Conservation (phyloP, 2,329 filamentous ascomycete species). For the Microcera coccophila region DNA sequence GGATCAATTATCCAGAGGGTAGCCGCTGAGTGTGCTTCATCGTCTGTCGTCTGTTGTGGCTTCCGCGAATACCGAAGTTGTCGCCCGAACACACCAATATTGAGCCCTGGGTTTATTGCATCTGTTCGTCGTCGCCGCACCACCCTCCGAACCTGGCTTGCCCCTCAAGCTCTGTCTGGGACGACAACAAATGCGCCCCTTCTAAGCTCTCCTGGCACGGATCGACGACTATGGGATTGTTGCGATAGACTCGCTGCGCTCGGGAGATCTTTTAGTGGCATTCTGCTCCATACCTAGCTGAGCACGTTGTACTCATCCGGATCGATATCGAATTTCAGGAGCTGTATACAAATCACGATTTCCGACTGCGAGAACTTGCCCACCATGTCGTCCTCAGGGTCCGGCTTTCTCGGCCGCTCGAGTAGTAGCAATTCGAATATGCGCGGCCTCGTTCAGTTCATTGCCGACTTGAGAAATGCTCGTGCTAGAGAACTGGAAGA, state of each 20-base stretch:
- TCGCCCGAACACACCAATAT: neutral
- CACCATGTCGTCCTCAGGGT: slow-evolving; percentile 53
- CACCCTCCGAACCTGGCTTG: slow-evolving; percentile 24
- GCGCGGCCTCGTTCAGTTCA: slow-evolving; percentile 93
- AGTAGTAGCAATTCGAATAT: slow-evolving; percentile 64
- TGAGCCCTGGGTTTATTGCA: too few relatives aligned
- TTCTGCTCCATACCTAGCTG: slow-evolving; percentile 9
- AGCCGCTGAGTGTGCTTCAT: neutral
- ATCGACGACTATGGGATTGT: slow-evolving; percentile 32
- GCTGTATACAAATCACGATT: slow-evolving; percentile 19
- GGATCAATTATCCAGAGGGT: neutral
- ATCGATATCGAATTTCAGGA: slow-evolving; percentile 20
- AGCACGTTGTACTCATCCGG: slow-evolving; percentile 9
- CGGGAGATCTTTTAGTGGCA: slow-evolving; percentile 15
- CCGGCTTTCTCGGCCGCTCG: slow-evolving; percentile 63
- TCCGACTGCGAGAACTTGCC: slow-evolving; percentile 12
- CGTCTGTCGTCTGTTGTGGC: neutral
- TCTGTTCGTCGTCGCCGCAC: slow-evolving; percentile 6
- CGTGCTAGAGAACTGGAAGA: slow-evolving; percentile 93
- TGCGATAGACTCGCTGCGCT: slow-evolving; percentile 26
- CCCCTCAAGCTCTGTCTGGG: slow-evolving; percentile 17
- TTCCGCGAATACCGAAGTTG: too few relatives aligned
- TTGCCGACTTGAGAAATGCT: slow-evolving; percentile 92
- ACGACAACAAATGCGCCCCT: slow-evolving; percentile 26
- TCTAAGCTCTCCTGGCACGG: slow-evolving; percentile 23